These are phyloP conservation scores for Sclerotinia trifoliorum DNA, from an alignment of 2,329 filamentous ascomycete species.

Conservation along the genomic window DNA sequence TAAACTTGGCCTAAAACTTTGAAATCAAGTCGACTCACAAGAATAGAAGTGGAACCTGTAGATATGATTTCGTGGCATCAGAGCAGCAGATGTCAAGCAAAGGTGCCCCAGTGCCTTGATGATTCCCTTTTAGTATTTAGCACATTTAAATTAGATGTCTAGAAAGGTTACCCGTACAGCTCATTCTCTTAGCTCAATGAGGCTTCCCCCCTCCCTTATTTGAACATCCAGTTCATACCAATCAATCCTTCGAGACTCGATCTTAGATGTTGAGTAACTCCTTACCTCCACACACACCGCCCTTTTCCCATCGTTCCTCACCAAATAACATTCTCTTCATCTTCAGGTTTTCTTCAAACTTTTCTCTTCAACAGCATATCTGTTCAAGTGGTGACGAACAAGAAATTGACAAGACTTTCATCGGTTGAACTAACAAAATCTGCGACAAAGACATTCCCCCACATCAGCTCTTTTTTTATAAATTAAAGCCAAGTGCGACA, in stretches of 20 bases:
- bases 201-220: not conserved
- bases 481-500: not conserved
- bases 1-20: not conserved
- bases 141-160: constrained; percentile 2
- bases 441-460: constrained; percentile 15
- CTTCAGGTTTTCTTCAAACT: not conserved
- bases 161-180: not conserved
- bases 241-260: constrained; percentile 7
- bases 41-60: constrained; percentile 8
- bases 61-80: constrained; percentile 6
- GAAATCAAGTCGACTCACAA: not conserved
- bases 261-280: not conserved
- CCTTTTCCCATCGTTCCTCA: not conserved
- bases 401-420: constrained; percentile 8
- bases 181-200: not conserved
- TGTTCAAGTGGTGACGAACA: not conserved
- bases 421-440: not conserved
- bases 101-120: not conserved
- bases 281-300: constrained; percentile 9
- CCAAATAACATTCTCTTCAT: not conserved
- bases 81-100: no score
- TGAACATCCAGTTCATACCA: not conserved
- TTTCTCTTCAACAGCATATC: not conserved
- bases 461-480: not conserved
- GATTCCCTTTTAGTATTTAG: constrained; percentile 4